Base-by-base conservation (phyloP, 805 yeast genomes). In the Diddensiella santjacobensis region DNA sequence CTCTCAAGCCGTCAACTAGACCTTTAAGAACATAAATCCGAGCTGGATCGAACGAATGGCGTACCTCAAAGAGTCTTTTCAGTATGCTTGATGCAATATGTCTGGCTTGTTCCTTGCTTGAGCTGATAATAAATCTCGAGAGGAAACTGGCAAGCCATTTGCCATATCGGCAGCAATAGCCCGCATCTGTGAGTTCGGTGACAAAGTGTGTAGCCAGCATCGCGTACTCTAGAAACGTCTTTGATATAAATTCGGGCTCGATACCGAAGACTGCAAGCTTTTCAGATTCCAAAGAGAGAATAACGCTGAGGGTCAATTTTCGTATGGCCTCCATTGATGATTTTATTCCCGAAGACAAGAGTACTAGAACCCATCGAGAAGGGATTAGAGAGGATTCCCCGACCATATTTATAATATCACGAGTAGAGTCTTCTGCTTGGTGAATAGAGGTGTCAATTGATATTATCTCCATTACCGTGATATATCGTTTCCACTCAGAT, bases 361-460 rank as follows among this genome's bases (percentile, higher is more conserved):
- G 66, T 3, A 84, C 72, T 49, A 85, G 69, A 0, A 86, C 83
- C 90, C 95, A 88, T 0, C 82, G 72, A 0, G 82, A 72, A 30
- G 82, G 81, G 44, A 88, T 74, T 20, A 67, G 55, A 0, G 86
- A 77, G 1, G 63, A 52, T 2, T 77, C 73, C 0, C 72, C 60
- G 20, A 87, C 70, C 11, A 86, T 62, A 1, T 67, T 67, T 1
- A 79, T 61, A 39, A 89, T 77, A 57, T 87, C 95, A 4, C 67
- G 67, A 1, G 75, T 65, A 0, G 93, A 91, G 10, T 87, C 96
- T 56, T 82, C 81, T 0, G 90, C 80, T 64, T 90, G 96, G 57
- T 90, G 89, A 57, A 87, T 67, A 0, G 96, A 85, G 0, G 96
- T 80, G 62, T 89, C 96, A 35, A 89, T 74, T 1, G 88, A 93